phyloP scores from a whole-genome alignment of 257 asterid species.

The Solanum stenotomum region DNA sequence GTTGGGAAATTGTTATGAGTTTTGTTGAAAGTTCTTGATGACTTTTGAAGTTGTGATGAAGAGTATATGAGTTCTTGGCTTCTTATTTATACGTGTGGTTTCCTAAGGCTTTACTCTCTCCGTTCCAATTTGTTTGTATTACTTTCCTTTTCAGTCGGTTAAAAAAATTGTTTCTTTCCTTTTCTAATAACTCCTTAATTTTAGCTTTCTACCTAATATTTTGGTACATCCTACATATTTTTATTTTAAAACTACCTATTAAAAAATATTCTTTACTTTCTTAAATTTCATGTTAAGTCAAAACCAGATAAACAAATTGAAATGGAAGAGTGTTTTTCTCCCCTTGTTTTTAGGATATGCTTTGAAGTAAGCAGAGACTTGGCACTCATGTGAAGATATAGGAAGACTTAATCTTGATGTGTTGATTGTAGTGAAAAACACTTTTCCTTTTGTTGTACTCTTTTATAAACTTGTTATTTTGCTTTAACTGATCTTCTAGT shows the following conservation, averaged over 20 bases:
- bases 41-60: not conserved
- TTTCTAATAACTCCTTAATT: too few species aligned
- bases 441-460: slow-evolving; percentile 7
- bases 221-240: too few species aligned
- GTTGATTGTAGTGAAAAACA: slow-evolving; percentile 38
- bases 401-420: slow-evolving; percentile 11
- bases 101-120: not conserved
- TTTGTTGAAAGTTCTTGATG: not conserved
- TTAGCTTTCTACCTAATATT: not conserved
- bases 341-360: slow-evolving; percentile 1
- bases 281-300: too few species aligned
- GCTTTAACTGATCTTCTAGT: not conserved
- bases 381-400: slow-evolving; percentile 22
- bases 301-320: too few species aligned
- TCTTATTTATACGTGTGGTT: not conserved
- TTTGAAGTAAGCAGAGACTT: slow-evolving; percentile 19
- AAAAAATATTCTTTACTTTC: too few species aligned
- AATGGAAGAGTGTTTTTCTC: not conserved
- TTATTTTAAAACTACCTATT: too few species aligned
- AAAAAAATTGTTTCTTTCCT: accelerated
- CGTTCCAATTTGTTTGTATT: too few species aligned
- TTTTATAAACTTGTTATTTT: not conserved
- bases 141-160: accelerated
- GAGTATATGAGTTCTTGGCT: not conserved
- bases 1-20: not conserved